phyloP scores from a whole-genome alignment of 2,329 filamentous ascomycete species.

The Ophiostoma australiae region DNA sequence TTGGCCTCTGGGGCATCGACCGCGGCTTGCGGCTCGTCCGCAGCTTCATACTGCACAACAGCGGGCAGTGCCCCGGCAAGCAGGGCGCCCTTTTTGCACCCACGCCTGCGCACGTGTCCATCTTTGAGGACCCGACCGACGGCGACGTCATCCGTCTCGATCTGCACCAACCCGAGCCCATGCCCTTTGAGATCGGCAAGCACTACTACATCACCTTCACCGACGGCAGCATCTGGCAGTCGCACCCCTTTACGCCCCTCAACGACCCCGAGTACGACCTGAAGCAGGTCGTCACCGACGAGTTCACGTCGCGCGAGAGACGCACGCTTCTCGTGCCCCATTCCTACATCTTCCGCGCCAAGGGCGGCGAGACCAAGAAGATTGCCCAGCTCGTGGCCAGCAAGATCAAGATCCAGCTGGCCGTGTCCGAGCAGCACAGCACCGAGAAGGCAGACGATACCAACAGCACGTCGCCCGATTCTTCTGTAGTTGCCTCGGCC shows the following conservation, averaged over 20 bases:
- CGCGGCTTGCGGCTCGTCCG: conserved; percentile 55
- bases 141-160: conserved; percentile 59
- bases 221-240: conserved; percentile 63
- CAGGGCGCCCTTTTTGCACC: conserved; percentile 20
- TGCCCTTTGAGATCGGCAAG: conserved; percentile 58
- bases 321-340: conserved; percentile 38
- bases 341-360: conserved; percentile 54
- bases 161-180: conserved; percentile 49
- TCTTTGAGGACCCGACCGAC: conserved; percentile 35
- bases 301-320: conserved; percentile 27
- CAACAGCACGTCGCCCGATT: neutral
- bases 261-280: conserved; percentile 41
- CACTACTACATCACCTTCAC: conserved; percentile 69
- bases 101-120: neutral
- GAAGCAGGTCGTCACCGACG: conserved; percentile 32
- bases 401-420: conserved; percentile 36
- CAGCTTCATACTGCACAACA: conserved; percentile 54
- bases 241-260: conserved; percentile 64
- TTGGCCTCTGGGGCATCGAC: conserved; percentile 62
- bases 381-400: conserved; percentile 44
- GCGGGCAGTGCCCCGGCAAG: conserved; percentile 35
- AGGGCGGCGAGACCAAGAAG: conserved; percentile 55
- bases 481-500: neutral
- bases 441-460: neutral
- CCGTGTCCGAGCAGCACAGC: neutral